Evolutionary conservation across 345 rosid genomes (phyloP), one percentile per base, ranked within the genome.

Genomic region (Carallia pectinifolia): DNA sequence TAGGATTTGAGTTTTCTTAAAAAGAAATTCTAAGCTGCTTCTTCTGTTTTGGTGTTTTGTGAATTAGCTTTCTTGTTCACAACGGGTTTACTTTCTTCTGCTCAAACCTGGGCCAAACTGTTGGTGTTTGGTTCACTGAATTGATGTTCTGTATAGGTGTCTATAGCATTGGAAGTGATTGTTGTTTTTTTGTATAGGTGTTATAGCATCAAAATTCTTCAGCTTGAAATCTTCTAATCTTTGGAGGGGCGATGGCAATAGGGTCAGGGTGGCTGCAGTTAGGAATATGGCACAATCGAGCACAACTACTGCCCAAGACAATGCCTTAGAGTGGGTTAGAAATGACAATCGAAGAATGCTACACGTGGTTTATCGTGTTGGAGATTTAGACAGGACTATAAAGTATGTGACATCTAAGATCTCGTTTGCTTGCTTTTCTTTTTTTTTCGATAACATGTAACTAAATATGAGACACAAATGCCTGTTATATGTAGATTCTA

Each of bases 361-460:
- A 55, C 98, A 95, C 81, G 99, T 89, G 48, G 98, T 95, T 77
- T 95, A 95, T 78, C 98, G 99, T 17, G 99, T 95, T 62, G 99
- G 97, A 53, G 98, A 95, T 79, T 68, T 95, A 83, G 99, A 95
- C 72, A 79, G 90, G 71, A 95, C 99, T 18, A 88, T 95, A 39
- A 95, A 95, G 99, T 95, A 84, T 39, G 53, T 58, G 23, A 0
- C 23, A 30, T 27, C 31, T 9, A 16, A 44, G 16, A 44, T 56
- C 34, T 56, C 15, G 7, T 27, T 56, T 56, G 29, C 27, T 13
- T 29, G 18, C 29, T 29, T 58, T 6, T 37, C 9, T 54, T 61
- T 4, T 23, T 23, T 23, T 18, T 23, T 6, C 60, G 36, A 31
- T 64, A 10, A 30, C 29, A n/a, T 19, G 19, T 59, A 23, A 27